A percentile compares a stretch with the other conserved stretches of the same genome.
Conservation (phyloP, 768 basidiomycete species). For the Calocera cornea region DNA sequence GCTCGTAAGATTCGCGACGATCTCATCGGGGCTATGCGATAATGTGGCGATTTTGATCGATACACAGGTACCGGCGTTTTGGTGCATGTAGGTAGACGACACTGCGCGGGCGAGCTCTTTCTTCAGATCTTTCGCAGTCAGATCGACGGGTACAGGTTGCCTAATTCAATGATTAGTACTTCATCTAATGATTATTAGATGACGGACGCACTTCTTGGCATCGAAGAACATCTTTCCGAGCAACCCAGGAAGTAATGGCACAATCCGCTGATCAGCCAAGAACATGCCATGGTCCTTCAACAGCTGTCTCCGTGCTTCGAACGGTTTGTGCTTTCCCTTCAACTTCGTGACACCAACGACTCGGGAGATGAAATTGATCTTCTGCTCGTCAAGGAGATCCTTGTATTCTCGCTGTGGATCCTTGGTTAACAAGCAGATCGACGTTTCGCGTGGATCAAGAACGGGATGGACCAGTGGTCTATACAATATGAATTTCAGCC, state of each 20-base stretch:
- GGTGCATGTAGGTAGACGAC: slow-evolving; percentile 89
- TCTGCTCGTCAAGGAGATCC: not conserved
- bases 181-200: not conserved
- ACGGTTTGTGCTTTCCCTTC: not conserved
- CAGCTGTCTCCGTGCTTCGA: slow-evolving; percentile 44
- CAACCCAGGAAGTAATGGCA: slow-evolving; percentile 74
- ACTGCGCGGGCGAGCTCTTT: slow-evolving; percentile 84
- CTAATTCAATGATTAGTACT: slow-evolving; percentile 38
- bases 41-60: slow-evolving; percentile 72
- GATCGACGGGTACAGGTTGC: slow-evolving; percentile 88
- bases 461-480: slow-evolving; percentile 15
- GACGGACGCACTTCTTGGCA: slow-evolving; percentile 72
- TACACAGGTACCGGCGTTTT: slow-evolving; percentile 83
- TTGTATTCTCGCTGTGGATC: not conserved
- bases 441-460: not conserved
- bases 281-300: slow-evolving; percentile 85
- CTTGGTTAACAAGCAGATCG: not conserved
- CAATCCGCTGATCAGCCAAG: slow-evolving; percentile 80
- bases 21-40: slow-evolving; percentile 57
- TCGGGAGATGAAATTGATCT: not conserved
- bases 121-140: slow-evolving; percentile 82
- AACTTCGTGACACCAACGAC: not conserved
- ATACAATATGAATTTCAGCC: slow-evolving; percentile 26
- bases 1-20: slow-evolving; percentile 60
- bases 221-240: slow-evolving; percentile 85